Percentiles rank a stretch among this genome's conserved stretches.
Conservation (phyloP, 2,329 filamentous ascomycete species). For the Neonectria faginata region DNA sequence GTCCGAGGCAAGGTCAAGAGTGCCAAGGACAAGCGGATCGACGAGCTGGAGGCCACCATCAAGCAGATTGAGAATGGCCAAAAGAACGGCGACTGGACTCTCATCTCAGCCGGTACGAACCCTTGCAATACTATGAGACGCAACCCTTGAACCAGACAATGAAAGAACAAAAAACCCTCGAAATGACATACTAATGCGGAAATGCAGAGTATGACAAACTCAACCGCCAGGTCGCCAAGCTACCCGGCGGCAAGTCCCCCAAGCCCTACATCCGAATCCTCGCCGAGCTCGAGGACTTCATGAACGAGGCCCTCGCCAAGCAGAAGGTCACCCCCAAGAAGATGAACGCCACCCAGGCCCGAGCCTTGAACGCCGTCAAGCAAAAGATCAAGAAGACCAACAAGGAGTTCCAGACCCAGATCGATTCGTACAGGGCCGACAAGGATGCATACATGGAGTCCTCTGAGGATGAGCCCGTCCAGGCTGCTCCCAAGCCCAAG, state of each 20-base stretch:
- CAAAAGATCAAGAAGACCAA: conserved; percentile 99
- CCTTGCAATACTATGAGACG: conserved; percentile 2
- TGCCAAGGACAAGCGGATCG: conserved; percentile 96
- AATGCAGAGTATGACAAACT: conserved; percentile 89
- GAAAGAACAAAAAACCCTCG: neutral
- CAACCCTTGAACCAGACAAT: neutral
- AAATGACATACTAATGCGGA: conserved; percentile 32
- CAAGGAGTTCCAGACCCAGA: conserved; percentile 89
- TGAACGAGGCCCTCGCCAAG: conserved; percentile 94
- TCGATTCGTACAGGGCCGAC: conserved; percentile 87
- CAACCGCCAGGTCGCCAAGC: conserved; percentile 85
- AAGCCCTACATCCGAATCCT: conserved; percentile 94
- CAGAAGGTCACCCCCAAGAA: conserved; percentile 97
- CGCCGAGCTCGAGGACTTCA: conserved; percentile 91
- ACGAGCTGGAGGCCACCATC: conserved; percentile 91
- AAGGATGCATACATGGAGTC: conserved; percentile 91
- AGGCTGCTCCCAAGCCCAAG: conserved; percentile 61
- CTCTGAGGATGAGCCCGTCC: conserved; percentile 75
- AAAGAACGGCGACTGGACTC: conserved; percentile 98
- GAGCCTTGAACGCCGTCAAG: conserved; percentile 95
- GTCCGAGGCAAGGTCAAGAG: conserved; percentile 90
- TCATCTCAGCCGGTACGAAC: conserved; percentile 82
- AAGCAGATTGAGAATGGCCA: conserved; percentile 94
- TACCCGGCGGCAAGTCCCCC: conserved; percentile 81
- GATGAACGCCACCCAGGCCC: conserved; percentile 96